Evolutionary conservation across 441 rosid species (phyloP).

Genomic region (Erodium texanum): DNA sequence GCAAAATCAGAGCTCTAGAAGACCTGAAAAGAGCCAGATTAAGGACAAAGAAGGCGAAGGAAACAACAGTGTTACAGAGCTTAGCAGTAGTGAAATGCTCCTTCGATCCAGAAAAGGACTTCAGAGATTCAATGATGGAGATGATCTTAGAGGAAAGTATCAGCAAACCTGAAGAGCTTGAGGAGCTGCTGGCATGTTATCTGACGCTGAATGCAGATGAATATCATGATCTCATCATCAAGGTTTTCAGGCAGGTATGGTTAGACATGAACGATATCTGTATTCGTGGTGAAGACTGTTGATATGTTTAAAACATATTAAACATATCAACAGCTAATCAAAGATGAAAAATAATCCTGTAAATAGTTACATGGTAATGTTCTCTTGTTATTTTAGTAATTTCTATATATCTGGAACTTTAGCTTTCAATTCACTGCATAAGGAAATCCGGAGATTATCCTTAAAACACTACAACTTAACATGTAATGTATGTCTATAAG

Average conservation of each 20-base stretch:
- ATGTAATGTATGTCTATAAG: background rate
- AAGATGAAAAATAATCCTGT: slow-evolving; percentile 17
- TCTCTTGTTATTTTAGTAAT: slow-evolving; percentile 16
- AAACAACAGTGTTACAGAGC: slow-evolving; percentile 38
- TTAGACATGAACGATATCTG: slow-evolving; percentile 36
- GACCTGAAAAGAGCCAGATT: slow-evolving; percentile 52
- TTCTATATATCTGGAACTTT: background rate
- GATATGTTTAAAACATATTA: slow-evolving; percentile 6
- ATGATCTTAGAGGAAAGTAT: slow-evolving; percentile 71
- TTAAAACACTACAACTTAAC: background rate
- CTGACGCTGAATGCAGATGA: slow-evolving; percentile 61
- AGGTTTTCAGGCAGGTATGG: slow-evolving; percentile 75
- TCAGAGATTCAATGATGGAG: slow-evolving; percentile 82
- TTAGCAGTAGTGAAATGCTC: slow-evolving; percentile 73
- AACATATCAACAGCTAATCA: background rate
- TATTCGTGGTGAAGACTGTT: slow-evolving; percentile 20
- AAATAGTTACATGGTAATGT: slow-evolving; percentile 9
- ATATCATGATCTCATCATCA: slow-evolving; percentile 80
- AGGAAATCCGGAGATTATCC: background rate
- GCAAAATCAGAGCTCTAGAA: slow-evolving; percentile 54
- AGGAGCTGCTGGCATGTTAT: slow-evolving; percentile 80
- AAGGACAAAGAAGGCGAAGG: slow-evolving; percentile 28
- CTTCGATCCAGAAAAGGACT: slow-evolving; percentile 61
- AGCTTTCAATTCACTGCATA: slow-evolving; percentile 6
- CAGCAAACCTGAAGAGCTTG: slow-evolving; percentile 52